Evolutionary conservation across 768 basidiomycete genomes (phyloP), one percentile per base, ranked within the genome.

Genomic region (Mrakia hoshinonis): DNA sequence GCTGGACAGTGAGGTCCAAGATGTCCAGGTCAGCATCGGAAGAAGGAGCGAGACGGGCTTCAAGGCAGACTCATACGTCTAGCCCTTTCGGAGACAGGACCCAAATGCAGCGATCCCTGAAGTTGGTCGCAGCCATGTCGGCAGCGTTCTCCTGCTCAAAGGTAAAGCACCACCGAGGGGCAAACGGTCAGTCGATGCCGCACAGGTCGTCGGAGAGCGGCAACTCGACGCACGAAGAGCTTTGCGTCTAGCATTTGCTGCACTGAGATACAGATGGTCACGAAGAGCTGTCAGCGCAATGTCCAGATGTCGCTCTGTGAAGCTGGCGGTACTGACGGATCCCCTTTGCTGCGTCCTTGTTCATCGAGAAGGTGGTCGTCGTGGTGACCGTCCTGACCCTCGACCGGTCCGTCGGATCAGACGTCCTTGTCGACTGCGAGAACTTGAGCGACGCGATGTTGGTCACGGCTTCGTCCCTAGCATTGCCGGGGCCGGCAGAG

Each of bases 241-340:
- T 93, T 91, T 71, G 96, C 93, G 75, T 98, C 96, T 92, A 99
- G 95, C 79, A 98, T 97, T 79, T 97, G 93, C 81, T 98, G 96
- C 81, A 91, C n/a, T n/a, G n/a, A n/a, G n/a, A n/a, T n/a, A n/a
- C n/a, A n/a, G n/a, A n/a, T n/a, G n/a, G n/a, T n/a, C n/a, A n/a
- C n/a, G n/a, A n/a, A n/a, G n/a, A n/a, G n/a, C n/a, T n/a, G n/a
- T n/a, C n/a, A n/a, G n/a, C n/a, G n/a, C n/a, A n/a, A n/a, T n/a
- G n/a, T n/a, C n/a, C n/a, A n/a, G n/a, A n/a, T n/a, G n/a, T n/a
- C n/a, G n/a, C n/a, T n/a, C n/a, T n/a, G n/a, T n/a, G n/a, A 15
- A 15, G 7, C 43, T 43, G 15, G 7, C 43, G 7, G 43, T 15
- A 43, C 43, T 43, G 7, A 15, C 15, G 90, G 88, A 99, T 97